Evolutionary conservation across 169 alveolate genomes (phyloP).

Genomic region (Plasmodium vivax): DNA sequence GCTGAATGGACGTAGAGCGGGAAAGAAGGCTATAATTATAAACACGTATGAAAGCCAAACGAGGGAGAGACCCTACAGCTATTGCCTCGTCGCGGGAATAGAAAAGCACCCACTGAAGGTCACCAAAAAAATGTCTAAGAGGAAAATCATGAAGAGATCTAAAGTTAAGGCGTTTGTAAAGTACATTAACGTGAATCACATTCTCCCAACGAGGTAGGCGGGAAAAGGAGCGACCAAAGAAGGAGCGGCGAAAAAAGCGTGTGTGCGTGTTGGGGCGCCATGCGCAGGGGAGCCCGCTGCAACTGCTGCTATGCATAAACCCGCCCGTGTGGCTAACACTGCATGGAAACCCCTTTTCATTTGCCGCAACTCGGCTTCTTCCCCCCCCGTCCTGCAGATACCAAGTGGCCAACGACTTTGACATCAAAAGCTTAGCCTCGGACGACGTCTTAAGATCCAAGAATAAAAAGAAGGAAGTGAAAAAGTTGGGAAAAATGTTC

Average conservation of each 20-base stretch:
- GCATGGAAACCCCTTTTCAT: not conserved
- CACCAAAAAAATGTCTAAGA: constrained; percentile 93
- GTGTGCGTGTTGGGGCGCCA: not conserved
- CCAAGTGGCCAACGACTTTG: constrained; percentile 70
- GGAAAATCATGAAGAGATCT: constrained; percentile 93
- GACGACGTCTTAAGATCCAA: constrained; percentile 36
- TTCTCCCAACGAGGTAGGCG: constrained; percentile 97
- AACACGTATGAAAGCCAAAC: constrained; percentile 95
- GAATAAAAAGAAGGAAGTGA: constrained; percentile 71
- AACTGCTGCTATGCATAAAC: not conserved
- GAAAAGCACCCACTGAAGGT: constrained; percentile 97
- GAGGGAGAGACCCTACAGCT: constrained; percentile 95
- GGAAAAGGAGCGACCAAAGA: not conserved
- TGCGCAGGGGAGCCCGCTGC: not conserved
- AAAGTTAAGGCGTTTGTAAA: constrained; percentile 96
- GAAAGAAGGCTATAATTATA: constrained; percentile 98
- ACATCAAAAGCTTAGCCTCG: constrained; percentile 45
- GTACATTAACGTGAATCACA: constrained; percentile 97
- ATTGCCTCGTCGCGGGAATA: constrained; percentile 97
- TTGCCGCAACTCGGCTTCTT: not conserved
- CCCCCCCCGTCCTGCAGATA: not conserved
- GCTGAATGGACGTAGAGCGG: constrained; percentile 98
- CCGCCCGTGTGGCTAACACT: not conserved
- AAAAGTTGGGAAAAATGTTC: constrained; percentile 61
- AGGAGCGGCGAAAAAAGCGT: not conserved